Evolutionary conservation across 805 yeast genomes (phyloP), one percentile per base, ranked within the genome.

Genomic region (Ogataea siamensis): DNA sequence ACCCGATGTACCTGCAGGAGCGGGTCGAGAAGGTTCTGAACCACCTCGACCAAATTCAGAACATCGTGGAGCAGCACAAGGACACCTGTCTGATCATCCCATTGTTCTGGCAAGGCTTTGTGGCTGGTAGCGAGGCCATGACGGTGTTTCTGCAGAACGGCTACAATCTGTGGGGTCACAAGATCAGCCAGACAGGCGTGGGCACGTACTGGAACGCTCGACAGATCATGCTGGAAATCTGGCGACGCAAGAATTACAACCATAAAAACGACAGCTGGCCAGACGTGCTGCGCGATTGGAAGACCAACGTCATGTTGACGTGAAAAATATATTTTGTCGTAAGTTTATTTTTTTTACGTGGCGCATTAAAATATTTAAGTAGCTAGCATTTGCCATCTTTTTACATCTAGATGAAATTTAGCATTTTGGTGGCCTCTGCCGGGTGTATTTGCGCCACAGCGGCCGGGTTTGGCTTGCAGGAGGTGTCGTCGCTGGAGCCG

Each of bases 181-280:
- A 75, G 41, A 76, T 76, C 30, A 72, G 78, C 5, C 62, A 61
- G 29, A 69, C 71, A 10, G 84, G 85, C 10, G 68, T 78, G 46
- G 94, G 95, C 0, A 79, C 89, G 21, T 87, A 86, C 55, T 83
- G 88, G 86, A 88, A 87, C 10, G 88, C 91, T 0, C 65, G 91
- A 39, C 88, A 83, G 54, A 84, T 87, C 34, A 82, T 86, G 84
- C 67, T 79, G 42, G 96, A 87, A 57, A 91, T 86, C 7, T 85
- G 94, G 93, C 62, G 87, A 43, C 67, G 95, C 29, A 76, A 86
- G 50, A 68, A 76, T 34, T 72, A 70, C 47, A 74, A 74, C 24
- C 81, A 74, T 41, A 64, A 67, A 17, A 66, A 75, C 39, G 84
- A 76, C 47, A 77, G 78, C 49, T 87, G 96, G 96, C 77, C 80